Conservation (phyloP, 192 early-diverging fungal genomes). For the Mycoemilia scoparia region DNA sequence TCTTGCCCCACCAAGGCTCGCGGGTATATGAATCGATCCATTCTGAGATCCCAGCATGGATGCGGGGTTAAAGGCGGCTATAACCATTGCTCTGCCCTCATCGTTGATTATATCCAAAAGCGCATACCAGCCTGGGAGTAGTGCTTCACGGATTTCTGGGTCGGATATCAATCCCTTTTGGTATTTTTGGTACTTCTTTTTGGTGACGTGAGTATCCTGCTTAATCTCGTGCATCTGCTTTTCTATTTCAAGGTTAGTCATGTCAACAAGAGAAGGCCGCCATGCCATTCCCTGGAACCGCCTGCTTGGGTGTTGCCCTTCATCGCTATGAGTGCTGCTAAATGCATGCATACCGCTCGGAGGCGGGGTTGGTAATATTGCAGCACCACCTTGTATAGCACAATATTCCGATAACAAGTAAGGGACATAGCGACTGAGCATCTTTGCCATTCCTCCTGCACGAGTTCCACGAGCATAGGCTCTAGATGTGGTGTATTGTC, state of each 20-base stretch:
- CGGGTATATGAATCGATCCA: conserved; percentile 16
- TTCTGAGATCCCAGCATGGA: conserved; percentile 3
- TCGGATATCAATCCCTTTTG: conserved; percentile 6
- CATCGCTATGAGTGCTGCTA: too few species aligned
- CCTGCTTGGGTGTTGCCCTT: not conserved
- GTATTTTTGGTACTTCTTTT: too few species aligned
- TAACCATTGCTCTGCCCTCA: conserved; percentile 8
- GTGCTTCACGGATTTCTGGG: conserved; percentile 16
- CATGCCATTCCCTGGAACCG: conserved; percentile 15
- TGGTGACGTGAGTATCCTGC: too few species aligned
- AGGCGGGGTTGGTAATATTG: not conserved
- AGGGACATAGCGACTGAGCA: conserved; percentile 10
- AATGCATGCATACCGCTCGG: too few species aligned
- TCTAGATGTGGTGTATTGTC: not conserved
- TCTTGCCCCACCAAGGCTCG: conserved; percentile 14
- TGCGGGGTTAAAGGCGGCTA: conserved; percentile 9
- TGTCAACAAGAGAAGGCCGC: conserved; percentile 10
- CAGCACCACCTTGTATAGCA: conserved; percentile 20
- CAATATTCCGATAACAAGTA: conserved; percentile 25
- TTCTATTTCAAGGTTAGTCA: too few species aligned
- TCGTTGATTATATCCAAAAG: conserved; percentile 15
- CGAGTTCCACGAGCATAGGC: conserved; percentile 11
- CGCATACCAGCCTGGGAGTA: conserved; percentile 21
- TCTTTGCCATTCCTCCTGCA: conserved; percentile 9
- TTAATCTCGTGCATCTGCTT: too few species aligned